These are phyloP conservation scores for Verbascum thapsus DNA, from an alignment of 257 asterid species.

Conservation along the genomic window DNA sequence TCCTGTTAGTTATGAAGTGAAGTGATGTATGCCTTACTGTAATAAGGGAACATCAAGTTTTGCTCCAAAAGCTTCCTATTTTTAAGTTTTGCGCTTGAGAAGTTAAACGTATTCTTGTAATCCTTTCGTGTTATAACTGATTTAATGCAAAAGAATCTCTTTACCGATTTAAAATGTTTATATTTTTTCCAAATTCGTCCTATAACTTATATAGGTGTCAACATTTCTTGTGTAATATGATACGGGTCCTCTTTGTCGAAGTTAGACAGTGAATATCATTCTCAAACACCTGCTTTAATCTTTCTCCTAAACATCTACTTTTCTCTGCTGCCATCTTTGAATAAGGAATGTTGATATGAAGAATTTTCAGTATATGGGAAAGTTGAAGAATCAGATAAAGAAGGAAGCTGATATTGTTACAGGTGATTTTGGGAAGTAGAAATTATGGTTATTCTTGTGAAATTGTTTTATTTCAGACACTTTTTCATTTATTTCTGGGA, in stretches of 20 bases:
- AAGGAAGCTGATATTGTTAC: no score
- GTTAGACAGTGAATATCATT: neutral
- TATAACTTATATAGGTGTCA: neutral
- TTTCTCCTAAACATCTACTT: no score
- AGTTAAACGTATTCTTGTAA: neutral
- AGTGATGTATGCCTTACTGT: neutral
- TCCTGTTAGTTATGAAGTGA: neutral
- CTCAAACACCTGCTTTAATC: neutral
- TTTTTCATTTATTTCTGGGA: no score
- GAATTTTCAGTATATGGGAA: no score
- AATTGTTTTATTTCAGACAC: no score
- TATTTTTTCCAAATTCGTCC: neutral
- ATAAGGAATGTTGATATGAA: no score
- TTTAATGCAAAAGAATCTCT: neutral
- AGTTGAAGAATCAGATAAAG: no score
- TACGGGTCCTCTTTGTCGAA: neutral
- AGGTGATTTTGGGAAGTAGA: no score
- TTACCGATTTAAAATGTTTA: neutral
- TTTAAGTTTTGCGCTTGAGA: neutral
- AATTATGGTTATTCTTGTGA: no score
- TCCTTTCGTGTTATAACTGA: neutral
- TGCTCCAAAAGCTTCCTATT: neutral
- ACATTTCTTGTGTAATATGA: neutral
- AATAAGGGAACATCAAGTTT: neutral
- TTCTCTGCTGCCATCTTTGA: neutral